These are phyloP conservation scores for Daldinia loculata DNA, from an alignment of 495 filamentous ascomycete species.

Conservation along the genomic window DNA sequence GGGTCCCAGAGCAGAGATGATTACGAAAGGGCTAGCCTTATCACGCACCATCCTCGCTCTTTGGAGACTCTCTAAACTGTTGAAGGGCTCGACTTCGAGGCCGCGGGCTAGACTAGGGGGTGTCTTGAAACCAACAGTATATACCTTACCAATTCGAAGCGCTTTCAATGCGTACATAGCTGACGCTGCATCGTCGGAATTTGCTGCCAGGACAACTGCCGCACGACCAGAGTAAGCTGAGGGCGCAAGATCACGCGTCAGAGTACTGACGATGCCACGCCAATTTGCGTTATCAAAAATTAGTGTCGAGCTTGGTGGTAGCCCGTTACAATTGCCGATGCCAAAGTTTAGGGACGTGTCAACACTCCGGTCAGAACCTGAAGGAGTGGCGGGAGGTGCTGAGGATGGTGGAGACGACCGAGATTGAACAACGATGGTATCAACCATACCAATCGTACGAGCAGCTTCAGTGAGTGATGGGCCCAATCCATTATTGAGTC, in stretches of 20 bases:
- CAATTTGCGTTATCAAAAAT: conserved; percentile 82
- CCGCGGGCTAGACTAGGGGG: conserved; percentile 68
- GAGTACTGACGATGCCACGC: conserved; percentile 82
- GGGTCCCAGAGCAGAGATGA: conserved; percentile 78
- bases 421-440: conserved; percentile 74
- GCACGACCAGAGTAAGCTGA: conserved; percentile 79
- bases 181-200: conserved; percentile 74
- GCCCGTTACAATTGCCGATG: conserved; percentile 26
- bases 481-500: conserved; percentile 62
- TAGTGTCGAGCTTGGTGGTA: conserved; percentile 58
- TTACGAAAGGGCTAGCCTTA: conserved; percentile 75
- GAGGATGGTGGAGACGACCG: conserved; percentile 46
- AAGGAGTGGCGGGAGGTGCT: conserved; percentile 49
- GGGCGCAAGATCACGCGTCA: conserved; percentile 81
- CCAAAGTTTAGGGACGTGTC: conserved; percentile 18
- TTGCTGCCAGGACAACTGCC: conserved; percentile 74
- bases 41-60: conserved; percentile 59
- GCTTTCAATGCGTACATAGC: conserved; percentile 78
- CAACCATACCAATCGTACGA: conserved; percentile 76
- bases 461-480: conserved; percentile 75
- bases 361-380: conserved; percentile 47
- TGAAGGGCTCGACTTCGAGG: conserved; percentile 75
- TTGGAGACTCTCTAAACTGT: conserved; percentile 79
- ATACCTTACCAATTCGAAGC: conserved; percentile 79
- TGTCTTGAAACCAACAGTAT: conserved; percentile 83